These are phyloP conservation scores for Macrolepiota dolichaula DNA, from an alignment of 768 basidiomycete genomes.

Conservation along the genomic window DNA sequence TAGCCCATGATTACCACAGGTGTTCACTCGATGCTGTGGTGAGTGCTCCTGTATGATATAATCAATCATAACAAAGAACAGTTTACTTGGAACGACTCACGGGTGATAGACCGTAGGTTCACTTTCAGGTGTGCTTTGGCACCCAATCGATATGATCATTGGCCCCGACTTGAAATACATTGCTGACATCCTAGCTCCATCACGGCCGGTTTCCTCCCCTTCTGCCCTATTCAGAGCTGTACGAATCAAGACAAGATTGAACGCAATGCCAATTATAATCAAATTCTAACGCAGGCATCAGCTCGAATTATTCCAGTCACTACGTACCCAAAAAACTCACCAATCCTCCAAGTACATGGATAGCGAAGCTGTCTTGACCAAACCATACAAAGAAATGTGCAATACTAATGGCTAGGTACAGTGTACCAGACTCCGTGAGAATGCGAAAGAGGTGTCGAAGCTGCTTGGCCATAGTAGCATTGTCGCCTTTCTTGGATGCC, in stretches of 20 bases:
- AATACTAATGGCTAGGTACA: too few species aligned
- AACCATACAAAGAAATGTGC: too few species aligned
- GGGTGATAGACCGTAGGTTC: too few species aligned
- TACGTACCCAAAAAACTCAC: background rate
- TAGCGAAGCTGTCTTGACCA: background rate
- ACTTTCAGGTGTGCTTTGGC: background rate
- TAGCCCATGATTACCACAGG: too few species aligned
- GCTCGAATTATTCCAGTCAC: background rate
- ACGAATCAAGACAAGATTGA: too few species aligned
- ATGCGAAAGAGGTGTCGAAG: background rate
- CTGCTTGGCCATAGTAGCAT: background rate
- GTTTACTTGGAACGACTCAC: too few species aligned
- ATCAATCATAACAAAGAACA: too few species aligned
- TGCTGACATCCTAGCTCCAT: background rate
- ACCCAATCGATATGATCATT: background rate
- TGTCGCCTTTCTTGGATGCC: background rate
- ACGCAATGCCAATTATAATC: background rate
- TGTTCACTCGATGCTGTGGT: too few species aligned
- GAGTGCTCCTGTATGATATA: too few species aligned
- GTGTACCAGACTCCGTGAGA: background rate
- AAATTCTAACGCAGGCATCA: background rate
- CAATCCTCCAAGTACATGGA: background rate
- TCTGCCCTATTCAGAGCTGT: background rate
- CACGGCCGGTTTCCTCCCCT: background rate
- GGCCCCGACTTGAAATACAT: background rate